phyloP scores from a whole-genome alignment of 1,284 basidiomycete species.

The Rhizopogon parksii region DNA sequence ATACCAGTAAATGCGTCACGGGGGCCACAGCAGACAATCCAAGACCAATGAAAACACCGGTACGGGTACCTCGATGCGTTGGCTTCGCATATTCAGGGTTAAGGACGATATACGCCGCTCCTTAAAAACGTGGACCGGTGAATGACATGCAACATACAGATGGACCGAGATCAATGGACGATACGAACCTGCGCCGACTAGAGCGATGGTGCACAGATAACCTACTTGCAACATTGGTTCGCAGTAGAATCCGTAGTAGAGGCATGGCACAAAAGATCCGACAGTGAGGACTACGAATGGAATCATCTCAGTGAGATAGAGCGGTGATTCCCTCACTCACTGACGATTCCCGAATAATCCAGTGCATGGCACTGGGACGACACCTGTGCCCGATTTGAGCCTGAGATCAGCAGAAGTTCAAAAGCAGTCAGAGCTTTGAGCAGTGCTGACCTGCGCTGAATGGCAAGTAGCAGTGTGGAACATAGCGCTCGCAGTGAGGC shows the following conservation, averaged over 20 bases:
- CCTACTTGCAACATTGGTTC: constrained; percentile 42
- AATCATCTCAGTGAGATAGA: constrained; percentile 1
- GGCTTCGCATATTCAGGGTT: constrained; percentile 75
- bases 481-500: constrained; percentile 67
- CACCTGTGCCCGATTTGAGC: constrained; percentile 30
- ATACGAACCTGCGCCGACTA: constrained; percentile 56
- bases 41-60: constrained; percentile 73
- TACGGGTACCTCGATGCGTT: constrained; percentile 71
- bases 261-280: constrained; percentile 74
- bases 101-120: constrained; percentile 72
- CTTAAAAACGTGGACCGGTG: constrained; percentile 27
- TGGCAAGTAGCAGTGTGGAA: constrained; percentile 78
- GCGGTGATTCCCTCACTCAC: constrained; percentile 27
- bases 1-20: constrained; percentile 55
- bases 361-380: constrained; percentile 50
- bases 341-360: constrained; percentile 67
- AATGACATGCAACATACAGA: constrained; percentile 2
- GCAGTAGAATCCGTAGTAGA: constrained; percentile 72
- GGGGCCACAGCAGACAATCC: constrained; percentile 73
- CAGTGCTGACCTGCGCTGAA: constrained; percentile 48
- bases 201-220: constrained; percentile 49
- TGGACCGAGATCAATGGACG: constrained; percentile 3
- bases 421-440: constrained; percentile 4
- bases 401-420: neutral
- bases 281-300: constrained; percentile 49